Conservation (phyloP, 306 rosid species). For the Pyrus pyrifolia region DNA sequence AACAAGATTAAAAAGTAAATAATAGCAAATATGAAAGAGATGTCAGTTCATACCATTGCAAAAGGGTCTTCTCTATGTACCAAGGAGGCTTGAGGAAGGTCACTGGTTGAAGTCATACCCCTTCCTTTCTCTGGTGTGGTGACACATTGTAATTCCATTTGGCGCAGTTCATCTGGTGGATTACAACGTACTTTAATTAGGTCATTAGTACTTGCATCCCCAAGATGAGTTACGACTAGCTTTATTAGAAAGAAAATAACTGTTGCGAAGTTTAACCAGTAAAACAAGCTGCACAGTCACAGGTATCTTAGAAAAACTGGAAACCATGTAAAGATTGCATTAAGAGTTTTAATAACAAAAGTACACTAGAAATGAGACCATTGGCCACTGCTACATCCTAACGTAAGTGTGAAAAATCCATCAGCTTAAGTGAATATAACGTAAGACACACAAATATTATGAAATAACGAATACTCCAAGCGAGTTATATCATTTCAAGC, state of each 20-base stretch:
- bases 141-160: constrained; percentile 44
- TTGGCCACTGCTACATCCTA: neutral
- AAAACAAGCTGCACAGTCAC: neutral
- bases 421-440: neutral
- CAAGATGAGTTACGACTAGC: neutral
- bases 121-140: constrained; percentile 54
- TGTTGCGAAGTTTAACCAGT: neutral
- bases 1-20: neutral
- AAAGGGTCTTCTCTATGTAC: constrained; percentile 75
- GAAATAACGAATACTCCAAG: neutral
- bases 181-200: neutral
- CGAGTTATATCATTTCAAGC: neutral
- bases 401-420: neutral
- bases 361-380: neutral
- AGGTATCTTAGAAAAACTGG: too few species aligned
- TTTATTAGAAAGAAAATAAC: neutral
- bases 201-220: neutral
- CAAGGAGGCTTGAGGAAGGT: constrained; percentile 57
- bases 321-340: neutral
- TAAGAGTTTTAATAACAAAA: neutral
- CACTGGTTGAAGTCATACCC: constrained; percentile 52
- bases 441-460: neutral
- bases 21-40: constrained; percentile 2
- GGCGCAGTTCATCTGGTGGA: constrained; percentile 45
- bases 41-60: constrained; percentile 48